Percentiles rank a stretch among this genome's conserved stretches.
These are phyloP conservation scores for Magnolia sinica DNA, from an alignment of 164 flowering plant species.

Conservation along the genomic window DNA sequence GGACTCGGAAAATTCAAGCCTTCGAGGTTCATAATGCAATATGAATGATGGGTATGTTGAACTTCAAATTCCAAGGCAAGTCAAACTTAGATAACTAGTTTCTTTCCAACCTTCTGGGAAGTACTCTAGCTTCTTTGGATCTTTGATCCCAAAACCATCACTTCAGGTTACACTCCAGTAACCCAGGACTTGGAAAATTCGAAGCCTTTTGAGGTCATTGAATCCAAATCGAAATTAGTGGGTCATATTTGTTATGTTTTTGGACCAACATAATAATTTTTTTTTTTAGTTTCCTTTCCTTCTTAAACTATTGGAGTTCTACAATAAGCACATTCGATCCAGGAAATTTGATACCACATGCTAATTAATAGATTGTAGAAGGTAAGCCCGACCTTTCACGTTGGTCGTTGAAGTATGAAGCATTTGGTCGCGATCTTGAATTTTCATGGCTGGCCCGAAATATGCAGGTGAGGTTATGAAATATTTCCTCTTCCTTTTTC, in stretches of 20 bases:
- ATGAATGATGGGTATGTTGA: too few species aligned
- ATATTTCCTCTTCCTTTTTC: background rate
- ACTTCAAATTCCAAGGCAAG: too few species aligned
- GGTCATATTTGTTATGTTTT: too few species aligned
- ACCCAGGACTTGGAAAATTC: too few species aligned
- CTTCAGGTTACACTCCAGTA: too few species aligned
- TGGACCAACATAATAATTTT: too few species aligned
- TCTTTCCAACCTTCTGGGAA: background rate
- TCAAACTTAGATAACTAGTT: background rate
- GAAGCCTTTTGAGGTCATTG: too few species aligned
- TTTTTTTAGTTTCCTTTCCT: background rate
- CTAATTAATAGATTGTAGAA: slow-evolving; percentile 44
- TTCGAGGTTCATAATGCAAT: too few species aligned
- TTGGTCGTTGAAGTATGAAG: slow-evolving; percentile 82
- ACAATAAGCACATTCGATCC: background rate
- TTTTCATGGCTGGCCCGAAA: slow-evolving; percentile 91
- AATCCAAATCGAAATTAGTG: too few species aligned
- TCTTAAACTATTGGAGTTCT: background rate
- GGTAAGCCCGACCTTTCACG: slow-evolving; percentile 82
- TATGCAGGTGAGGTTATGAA: slow-evolving; percentile 56
- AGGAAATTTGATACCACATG: background rate
- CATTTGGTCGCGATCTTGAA: slow-evolving; percentile 79
- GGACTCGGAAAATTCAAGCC: too few species aligned
- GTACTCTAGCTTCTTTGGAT: background rate
- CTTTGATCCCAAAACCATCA: background rate